Evolutionary conservation across 2,329 filamentous ascomycete species (phyloP).

Genomic region (Chaetomiaceae sp.): DNA sequence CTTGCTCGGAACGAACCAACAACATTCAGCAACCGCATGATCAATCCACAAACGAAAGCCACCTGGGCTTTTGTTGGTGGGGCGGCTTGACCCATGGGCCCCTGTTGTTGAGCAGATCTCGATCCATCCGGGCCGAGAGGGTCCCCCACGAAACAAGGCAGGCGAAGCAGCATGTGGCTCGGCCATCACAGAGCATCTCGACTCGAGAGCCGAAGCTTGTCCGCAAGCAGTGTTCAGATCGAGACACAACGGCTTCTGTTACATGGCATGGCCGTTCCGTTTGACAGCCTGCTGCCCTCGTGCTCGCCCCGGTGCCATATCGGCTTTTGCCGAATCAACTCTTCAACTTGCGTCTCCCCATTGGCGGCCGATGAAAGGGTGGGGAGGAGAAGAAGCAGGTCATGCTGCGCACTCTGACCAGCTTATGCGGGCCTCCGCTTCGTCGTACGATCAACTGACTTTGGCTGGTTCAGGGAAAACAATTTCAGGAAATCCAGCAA

Average conservation of each 20-base stretch:
- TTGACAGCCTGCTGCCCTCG: slow-evolving; percentile 14
- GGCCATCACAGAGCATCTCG: neutral
- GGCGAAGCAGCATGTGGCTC: too few species aligned
- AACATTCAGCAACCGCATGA: too few species aligned
- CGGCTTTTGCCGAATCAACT: slow-evolving; percentile 25
- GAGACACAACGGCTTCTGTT: slow-evolving; percentile 12
- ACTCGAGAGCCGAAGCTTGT: neutral
- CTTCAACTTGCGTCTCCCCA: neutral
- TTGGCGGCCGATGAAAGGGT: slow-evolving; percentile 18
- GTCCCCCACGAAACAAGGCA: neutral
- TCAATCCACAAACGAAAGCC: neutral
- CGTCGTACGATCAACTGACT: slow-evolving; percentile 13
- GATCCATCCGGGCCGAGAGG: neutral
- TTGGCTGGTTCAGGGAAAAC: too few species aligned
- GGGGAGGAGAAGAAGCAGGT: neutral
- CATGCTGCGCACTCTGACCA: neutral
- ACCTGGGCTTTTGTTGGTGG: slow-evolving; percentile 5
- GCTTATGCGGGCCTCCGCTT: slow-evolving; percentile 18
- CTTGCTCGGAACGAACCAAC: too few species aligned
- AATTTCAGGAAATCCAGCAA: too few species aligned
- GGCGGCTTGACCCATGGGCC: slow-evolving; percentile 7
- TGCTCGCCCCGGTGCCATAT: too few species aligned
- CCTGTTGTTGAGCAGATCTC: slow-evolving; percentile 12
- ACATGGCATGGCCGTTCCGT: slow-evolving; percentile 4
- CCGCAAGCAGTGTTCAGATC: too few species aligned